Percentiles rank a stretch among this genome's conserved stretches.
Conservation (phyloP, 1,284 basidiomycete genomes). For the Puccinia hordei region DNA sequence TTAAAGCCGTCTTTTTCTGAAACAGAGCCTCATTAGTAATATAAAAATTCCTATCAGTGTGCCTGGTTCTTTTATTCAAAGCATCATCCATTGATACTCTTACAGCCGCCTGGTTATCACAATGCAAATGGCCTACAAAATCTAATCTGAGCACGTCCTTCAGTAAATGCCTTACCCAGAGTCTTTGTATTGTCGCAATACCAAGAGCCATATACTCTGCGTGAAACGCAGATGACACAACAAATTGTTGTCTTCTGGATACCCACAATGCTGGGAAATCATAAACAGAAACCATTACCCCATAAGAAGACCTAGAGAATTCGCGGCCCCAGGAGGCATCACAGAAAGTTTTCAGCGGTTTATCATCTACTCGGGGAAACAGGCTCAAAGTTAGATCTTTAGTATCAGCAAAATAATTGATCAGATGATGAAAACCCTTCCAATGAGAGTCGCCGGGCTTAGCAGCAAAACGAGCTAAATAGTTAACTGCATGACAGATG, state of each 20-base stretch:
- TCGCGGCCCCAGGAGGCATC: slow-evolving; percentile 24
- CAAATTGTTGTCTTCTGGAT: too few species aligned
- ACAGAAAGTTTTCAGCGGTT: neutral
- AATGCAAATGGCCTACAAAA: neutral
- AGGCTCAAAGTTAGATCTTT: neutral
- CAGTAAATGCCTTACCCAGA: neutral
- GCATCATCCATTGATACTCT: neutral
- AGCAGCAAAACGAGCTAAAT: neutral
- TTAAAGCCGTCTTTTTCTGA: neutral
- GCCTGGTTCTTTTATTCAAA: neutral
- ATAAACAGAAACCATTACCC: neutral
- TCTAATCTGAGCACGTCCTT: neutral
- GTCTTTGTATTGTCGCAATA: neutral
- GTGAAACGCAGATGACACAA: too few species aligned
- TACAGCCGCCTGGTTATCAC: neutral
- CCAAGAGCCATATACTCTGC: neutral
- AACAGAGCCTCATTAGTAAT: neutral
- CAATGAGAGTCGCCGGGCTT: neutral
- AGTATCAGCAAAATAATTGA: neutral
- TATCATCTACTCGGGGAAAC: neutral
- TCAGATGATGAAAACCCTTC: neutral
- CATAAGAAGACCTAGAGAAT: neutral
- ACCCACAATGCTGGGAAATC: neutral
- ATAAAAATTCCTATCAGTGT: neutral
- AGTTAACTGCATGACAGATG: slow-evolving; percentile 11